A percentile compares a stretch with the other conserved stretches of the same genome.
These are phyloP conservation scores for Wickerhamomyces hampshirensis DNA, from an alignment of 805 yeast species.

Conservation along the genomic window DNA sequence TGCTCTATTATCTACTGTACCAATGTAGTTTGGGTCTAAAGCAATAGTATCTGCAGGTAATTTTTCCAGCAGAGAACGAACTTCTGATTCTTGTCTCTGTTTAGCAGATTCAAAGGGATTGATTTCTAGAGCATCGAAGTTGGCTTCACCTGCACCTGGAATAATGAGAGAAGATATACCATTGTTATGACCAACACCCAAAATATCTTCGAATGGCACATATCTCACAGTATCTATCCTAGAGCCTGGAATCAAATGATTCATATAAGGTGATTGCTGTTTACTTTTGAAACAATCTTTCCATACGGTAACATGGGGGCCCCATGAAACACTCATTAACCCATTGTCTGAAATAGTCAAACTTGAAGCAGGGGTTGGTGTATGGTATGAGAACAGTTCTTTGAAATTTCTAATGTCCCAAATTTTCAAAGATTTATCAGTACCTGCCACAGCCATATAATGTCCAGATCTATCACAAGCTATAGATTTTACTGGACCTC, in stretches of 20 bases:
- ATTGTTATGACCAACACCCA: constrained; percentile 77
- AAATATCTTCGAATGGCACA: constrained; percentile 95
- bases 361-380: constrained; percentile 84
- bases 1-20: constrained; percentile 74
- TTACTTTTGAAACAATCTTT: constrained; percentile 70
- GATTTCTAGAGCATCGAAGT: constrained; percentile 86
- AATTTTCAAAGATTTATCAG: constrained; percentile 77
- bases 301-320: constrained; percentile 93
- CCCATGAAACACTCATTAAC: constrained; percentile 86
- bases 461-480: constrained; percentile 89
- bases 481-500: constrained; percentile 84
- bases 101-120: constrained; percentile 90
- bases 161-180: constrained; percentile 84
- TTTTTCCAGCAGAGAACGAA: constrained; percentile 78
- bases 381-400: constrained; percentile 54
- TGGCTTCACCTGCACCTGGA: constrained; percentile 98
- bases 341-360: constrained; percentile 85
- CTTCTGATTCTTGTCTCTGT: constrained; percentile 93
- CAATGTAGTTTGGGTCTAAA: constrained; percentile 83
- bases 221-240: constrained; percentile 62
- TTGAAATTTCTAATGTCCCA: constrained; percentile 91
- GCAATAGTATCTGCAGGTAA: constrained; percentile 89
- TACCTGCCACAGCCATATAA: constrained; percentile 91
- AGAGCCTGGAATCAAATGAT: constrained; percentile 77
- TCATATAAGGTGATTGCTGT: constrained; percentile 88